Percentiles rank a stretch among this genome's conserved stretches.
These are phyloP conservation scores for Metarhizium anisopliae DNA, from an alignment of 2,329 filamentous ascomycete species.

Conservation along the genomic window DNA sequence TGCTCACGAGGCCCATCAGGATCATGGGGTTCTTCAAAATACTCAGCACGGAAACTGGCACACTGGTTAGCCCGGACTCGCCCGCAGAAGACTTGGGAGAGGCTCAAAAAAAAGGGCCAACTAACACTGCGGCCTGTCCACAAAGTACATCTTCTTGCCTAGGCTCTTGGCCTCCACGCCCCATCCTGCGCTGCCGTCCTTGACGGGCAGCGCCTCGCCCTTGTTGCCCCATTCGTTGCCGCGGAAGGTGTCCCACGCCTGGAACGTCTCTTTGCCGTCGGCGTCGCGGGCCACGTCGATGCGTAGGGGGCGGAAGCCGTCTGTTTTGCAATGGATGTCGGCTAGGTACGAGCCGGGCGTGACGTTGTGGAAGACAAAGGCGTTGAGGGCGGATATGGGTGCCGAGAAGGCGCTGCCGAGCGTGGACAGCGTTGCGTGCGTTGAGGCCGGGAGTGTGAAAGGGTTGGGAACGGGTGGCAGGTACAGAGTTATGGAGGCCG, in stretches of 20 bases:
- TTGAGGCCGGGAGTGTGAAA: constrained; percentile 50
- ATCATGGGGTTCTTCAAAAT: constrained; percentile 97
- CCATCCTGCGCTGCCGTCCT: constrained; percentile 17
- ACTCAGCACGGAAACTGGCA: constrained; percentile 63
- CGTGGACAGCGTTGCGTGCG: constrained; percentile 51
- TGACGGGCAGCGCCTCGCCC: constrained; percentile 50
- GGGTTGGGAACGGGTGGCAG: constrained; percentile 42
- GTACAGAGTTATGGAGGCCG: constrained; percentile 32
- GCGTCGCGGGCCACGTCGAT: constrained; percentile 55
- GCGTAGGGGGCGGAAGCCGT: constrained; percentile 69
- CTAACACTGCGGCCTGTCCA: constrained; percentile 68
- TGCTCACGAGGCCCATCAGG: constrained; percentile 74
- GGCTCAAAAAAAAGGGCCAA: constrained; percentile 13
- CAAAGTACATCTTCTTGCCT: constrained; percentile 64
- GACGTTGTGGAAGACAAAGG: constrained; percentile 69
- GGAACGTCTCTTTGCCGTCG: constrained; percentile 28
- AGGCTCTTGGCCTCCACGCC: constrained; percentile 54
- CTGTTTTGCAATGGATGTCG: constrained; percentile 67
- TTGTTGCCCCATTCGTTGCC: constrained; percentile 87
- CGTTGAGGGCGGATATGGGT: constrained; percentile 58
- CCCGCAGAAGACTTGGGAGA: neutral
- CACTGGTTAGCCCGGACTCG: neutral
- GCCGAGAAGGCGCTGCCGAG: constrained; percentile 36
- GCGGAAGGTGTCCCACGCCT: constrained; percentile 75
- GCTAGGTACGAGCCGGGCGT: constrained; percentile 68